Evolutionary conservation across 2,329 filamentous ascomycete species (phyloP).

Genomic region (Teratosphaeria viscida): DNA sequence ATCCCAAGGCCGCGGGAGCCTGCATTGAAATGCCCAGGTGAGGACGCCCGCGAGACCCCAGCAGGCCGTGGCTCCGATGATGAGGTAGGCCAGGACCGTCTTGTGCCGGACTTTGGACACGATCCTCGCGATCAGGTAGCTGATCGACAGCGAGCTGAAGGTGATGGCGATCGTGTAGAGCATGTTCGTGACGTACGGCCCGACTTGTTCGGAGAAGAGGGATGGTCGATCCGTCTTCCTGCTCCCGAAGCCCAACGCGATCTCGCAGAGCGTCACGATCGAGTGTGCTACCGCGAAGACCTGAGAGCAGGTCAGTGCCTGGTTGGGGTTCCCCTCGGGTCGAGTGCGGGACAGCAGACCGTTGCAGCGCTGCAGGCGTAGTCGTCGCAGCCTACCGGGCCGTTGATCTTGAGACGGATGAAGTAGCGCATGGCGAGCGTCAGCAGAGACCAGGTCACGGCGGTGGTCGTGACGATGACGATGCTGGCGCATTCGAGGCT

Average conservation of each 20-base stretch:
- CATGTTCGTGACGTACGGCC: slow-evolving; percentile 11
- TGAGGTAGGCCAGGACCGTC: slow-evolving; percentile 8
- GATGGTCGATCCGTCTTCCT: neutral
- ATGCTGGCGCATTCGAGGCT: slow-evolving; percentile 12
- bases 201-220: slow-evolving; percentile 3
- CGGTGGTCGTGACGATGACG: slow-evolving; percentile 14
- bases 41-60: slow-evolving; percentile 11
- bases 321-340: neutral
- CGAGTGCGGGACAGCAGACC: neutral
- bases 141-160: slow-evolving; percentile 17
- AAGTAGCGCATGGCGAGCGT: slow-evolving; percentile 18
- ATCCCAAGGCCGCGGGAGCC: slow-evolving; percentile 16
- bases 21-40: slow-evolving; percentile 14
- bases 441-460: slow-evolving; percentile 14
- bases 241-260: slow-evolving; percentile 15
- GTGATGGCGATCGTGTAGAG: slow-evolving; percentile 10
- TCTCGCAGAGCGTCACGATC: slow-evolving; percentile 9
- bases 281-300: slow-evolving; percentile 11
- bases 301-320: neutral
- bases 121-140: slow-evolving; percentile 18
- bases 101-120: slow-evolving; percentile 8
- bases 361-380: slow-evolving; percentile 16
- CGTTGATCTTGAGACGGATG: slow-evolving; percentile 20
- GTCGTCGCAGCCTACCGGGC: slow-evolving; percentile 21
- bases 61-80: slow-evolving; percentile 7